Evolutionary conservation across 805 yeast genomes (phyloP).

Genomic region (Kluyveromyces nonfermentans): DNA sequence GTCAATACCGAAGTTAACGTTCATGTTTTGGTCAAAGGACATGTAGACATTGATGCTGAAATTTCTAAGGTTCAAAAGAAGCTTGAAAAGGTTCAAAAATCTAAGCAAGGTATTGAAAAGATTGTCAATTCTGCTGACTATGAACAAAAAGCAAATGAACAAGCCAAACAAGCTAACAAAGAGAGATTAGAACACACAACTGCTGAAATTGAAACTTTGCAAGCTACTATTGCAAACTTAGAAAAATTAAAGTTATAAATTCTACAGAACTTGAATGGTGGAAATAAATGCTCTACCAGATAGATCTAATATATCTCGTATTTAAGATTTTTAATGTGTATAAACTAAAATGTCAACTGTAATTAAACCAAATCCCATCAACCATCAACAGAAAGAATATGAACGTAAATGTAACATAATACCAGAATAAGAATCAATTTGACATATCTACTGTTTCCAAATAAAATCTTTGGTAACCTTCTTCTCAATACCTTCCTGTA

Average conservation of each 20-base stretch:
- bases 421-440: not conserved
- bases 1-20: conserved; percentile 77
- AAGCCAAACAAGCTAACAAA: conserved; percentile 69
- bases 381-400: not conserved
- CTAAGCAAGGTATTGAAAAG: conserved; percentile 57
- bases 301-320: not conserved
- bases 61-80: conserved; percentile 74
- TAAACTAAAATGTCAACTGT: not conserved
- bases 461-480: conserved; percentile 46
- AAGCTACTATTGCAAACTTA: conserved; percentile 76
- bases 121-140: conserved; percentile 66
- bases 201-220: conserved; percentile 87
- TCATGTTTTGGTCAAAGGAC: conserved; percentile 88
- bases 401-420: not conserved
- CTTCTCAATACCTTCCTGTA: conserved; percentile 40
- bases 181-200: conserved; percentile 56
- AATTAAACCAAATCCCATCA: not conserved
- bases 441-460: conserved; percentile 37
- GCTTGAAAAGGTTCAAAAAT: conserved; percentile 53
- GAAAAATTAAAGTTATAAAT: conserved; percentile 55
- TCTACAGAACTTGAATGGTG: conserved; percentile 1
- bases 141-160: conserved; percentile 72
- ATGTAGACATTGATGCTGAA: conserved; percentile 86
- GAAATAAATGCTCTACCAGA: not conserved
- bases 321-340: not conserved